Percentiles rank a stretch among this genome's conserved stretches.
Conservation (phyloP, 1,284 basidiomycete species). For the Naganishia albida region DNA sequence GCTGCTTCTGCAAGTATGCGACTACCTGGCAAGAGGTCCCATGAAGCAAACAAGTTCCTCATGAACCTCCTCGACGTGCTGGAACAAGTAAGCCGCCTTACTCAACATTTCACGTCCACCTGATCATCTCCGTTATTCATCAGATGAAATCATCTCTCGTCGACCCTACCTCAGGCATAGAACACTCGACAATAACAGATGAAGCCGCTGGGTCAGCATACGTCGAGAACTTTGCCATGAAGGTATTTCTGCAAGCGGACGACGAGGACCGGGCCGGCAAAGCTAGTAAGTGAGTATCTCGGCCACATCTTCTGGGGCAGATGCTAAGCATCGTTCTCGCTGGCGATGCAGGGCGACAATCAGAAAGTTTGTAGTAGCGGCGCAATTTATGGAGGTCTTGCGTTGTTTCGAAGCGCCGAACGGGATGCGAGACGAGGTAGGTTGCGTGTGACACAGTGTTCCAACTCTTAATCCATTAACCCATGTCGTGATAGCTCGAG, state of each 20-base stretch:
- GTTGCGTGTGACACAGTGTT: constrained; percentile 10
- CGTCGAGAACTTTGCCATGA: constrained; percentile 90
- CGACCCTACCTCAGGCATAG: constrained; percentile 57
- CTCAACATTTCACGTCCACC: not conserved
- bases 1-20: constrained; percentile 84
- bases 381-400: constrained; percentile 54
- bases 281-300: constrained; percentile 64
- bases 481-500: constrained; percentile 47
- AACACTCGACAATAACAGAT: constrained; percentile 69
- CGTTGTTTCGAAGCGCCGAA: constrained; percentile 47
- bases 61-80: constrained; percentile 73
- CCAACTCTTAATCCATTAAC: not conserved
- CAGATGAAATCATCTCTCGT: constrained; percentile 73
- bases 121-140: constrained; percentile 11
- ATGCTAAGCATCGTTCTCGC: not conserved
- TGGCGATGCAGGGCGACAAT: constrained; percentile 44
- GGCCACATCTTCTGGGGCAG: not conserved
- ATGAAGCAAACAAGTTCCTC: constrained; percentile 69
- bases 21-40: constrained; percentile 59
- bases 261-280: constrained; percentile 79
- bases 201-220: constrained; percentile 82
- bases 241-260: constrained; percentile 85
- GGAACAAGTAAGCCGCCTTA: constrained; percentile 61
- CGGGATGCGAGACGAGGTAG: constrained; percentile 52
- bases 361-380: constrained; percentile 52